Evolutionary conservation across 2,329 filamentous ascomycete genomes (phyloP).

Genomic region (Aspergillus quadrilineatus): DNA sequence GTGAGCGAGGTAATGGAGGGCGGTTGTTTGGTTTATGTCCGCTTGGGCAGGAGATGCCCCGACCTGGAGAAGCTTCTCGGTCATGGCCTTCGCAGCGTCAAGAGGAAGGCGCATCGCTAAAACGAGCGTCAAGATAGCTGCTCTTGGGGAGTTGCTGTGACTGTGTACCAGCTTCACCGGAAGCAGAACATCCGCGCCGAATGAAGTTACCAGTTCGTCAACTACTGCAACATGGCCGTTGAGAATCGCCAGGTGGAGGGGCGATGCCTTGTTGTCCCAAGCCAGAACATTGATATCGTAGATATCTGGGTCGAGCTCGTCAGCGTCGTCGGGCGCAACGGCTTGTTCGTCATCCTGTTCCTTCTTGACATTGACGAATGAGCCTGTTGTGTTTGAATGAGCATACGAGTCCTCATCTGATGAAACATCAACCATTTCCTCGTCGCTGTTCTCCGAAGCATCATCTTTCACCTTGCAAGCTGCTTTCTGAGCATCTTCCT

Average conservation of each 20-base stretch:
- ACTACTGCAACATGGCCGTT: slow-evolving; percentile 70
- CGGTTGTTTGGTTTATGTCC: slow-evolving; percentile 63
- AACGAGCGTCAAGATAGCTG: slow-evolving; percentile 67
- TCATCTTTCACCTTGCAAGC: slow-evolving; percentile 30
- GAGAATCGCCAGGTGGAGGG: slow-evolving; percentile 76
- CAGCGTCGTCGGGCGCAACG: slow-evolving; percentile 52
- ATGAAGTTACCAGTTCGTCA: slow-evolving; percentile 66
- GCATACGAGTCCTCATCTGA: slow-evolving; percentile 46
- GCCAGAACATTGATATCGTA: slow-evolving; percentile 76
- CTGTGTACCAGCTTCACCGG: slow-evolving; percentile 64
- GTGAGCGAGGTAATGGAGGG: slow-evolving; percentile 64
- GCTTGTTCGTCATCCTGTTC: slow-evolving; percentile 36
- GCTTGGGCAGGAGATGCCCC: slow-evolving; percentile 74
- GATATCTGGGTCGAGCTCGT: slow-evolving; percentile 70
- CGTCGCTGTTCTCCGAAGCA: slow-evolving; percentile 25
- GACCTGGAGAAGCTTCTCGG: slow-evolving; percentile 62
- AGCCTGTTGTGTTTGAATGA: slow-evolving; percentile 60
- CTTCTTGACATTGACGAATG: slow-evolving; percentile 65
- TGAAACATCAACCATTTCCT: slow-evolving; percentile 21
- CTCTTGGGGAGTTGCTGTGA: slow-evolving; percentile 49
- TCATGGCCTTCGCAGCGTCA: slow-evolving; percentile 65
- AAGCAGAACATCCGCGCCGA: slow-evolving; percentile 73
- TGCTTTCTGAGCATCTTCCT: slow-evolving; percentile 51
- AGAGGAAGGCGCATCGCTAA: slow-evolving; percentile 65
- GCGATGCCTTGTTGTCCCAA: slow-evolving; percentile 73